Percentiles rank a stretch among this genome's conserved stretches.
These are phyloP conservation scores for Conidiobolus incongruus DNA, from an alignment of 371 early-diverging fungal genomes.

Conservation along the genomic window DNA sequence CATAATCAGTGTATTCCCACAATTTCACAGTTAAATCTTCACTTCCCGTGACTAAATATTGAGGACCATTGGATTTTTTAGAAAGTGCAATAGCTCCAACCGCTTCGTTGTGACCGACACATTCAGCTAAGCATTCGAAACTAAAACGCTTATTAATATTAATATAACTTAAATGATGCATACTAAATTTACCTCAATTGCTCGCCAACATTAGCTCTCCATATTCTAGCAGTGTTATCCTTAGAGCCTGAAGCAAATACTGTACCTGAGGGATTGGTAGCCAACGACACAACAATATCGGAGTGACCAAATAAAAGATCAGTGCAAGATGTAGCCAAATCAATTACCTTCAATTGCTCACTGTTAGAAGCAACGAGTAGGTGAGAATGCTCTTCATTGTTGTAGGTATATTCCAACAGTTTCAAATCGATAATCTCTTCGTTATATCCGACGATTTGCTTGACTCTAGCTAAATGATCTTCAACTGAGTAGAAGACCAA, in stretches of 20 bases:
- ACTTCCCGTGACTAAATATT: constrained; percentile 56
- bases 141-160: constrained; percentile 15
- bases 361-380: constrained; percentile 83
- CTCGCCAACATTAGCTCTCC: constrained; percentile 28
- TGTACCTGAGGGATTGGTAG: constrained; percentile 31
- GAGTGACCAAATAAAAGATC: constrained; percentile 72
- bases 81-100: constrained; percentile 63
- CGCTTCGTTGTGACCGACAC: constrained; percentile 79
- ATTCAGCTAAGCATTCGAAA: constrained; percentile 36
- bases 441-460: constrained; percentile 85
- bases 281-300: constrained; percentile 65
- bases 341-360: constrained; percentile 68
- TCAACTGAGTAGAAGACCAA: constrained; percentile 46
- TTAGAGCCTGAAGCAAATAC: constrained; percentile 70
- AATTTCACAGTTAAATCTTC: constrained; percentile 85
- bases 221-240: constrained; percentile 67
- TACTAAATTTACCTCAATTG: no score
- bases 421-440: constrained; percentile 80
- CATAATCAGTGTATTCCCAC: constrained; percentile 52
- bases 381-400: constrained; percentile 42
- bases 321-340: constrained; percentile 52
- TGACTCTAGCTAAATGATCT: constrained; percentile 23
- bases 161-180: no score
- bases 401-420: constrained; percentile 11
- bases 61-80: constrained; percentile 14